Conservation (phyloP, 1,139 yeast genomes). For the Yamadazyma oceani region DNA sequence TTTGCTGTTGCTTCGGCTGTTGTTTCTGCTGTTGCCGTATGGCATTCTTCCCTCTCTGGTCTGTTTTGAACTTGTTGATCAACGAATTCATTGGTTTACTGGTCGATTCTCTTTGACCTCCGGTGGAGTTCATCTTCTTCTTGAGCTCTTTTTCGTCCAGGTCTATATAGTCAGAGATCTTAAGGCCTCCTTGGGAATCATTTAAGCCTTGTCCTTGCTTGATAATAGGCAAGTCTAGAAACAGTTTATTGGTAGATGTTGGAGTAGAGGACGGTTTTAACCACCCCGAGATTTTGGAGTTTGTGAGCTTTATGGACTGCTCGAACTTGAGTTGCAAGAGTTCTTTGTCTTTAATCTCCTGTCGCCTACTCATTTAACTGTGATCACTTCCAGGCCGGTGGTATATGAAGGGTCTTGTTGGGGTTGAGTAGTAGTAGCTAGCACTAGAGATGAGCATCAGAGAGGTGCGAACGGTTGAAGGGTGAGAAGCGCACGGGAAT, state of each 20-base stretch:
- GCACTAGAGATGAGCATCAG: too few relatives aligned
- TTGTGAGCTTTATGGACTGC: constrained; percentile 39
- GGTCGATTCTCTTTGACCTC: background rate
- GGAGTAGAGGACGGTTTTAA: constrained; percentile 21
- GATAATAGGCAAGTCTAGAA: constrained; percentile 45
- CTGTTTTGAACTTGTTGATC: constrained; percentile 44
- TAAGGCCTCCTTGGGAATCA: constrained; percentile 23
- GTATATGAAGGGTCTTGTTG: background rate
- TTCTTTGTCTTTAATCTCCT: constrained; percentile 49
- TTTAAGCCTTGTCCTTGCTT: constrained; percentile 39
- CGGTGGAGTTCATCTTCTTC: background rate
- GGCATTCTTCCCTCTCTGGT: constrained; percentile 17
- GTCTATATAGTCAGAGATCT: background rate
- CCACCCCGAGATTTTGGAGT: constrained; percentile 44
- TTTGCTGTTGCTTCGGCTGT: constrained; percentile 18
- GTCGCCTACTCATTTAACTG: constrained; percentile 26
- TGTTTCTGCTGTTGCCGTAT: constrained; percentile 1
- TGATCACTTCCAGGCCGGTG: too few relatives aligned
- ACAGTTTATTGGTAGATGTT: constrained; percentile 16
- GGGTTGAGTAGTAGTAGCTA: too few relatives aligned
- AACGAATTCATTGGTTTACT: constrained; percentile 36
- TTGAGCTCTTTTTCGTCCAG: background rate
- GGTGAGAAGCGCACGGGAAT: too few relatives aligned
- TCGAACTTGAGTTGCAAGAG: constrained; percentile 51
- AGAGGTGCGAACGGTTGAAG: too few relatives aligned